phyloP scores from a whole-genome alignment of 805 yeast species.

The Candida chauliodis region DNA sequence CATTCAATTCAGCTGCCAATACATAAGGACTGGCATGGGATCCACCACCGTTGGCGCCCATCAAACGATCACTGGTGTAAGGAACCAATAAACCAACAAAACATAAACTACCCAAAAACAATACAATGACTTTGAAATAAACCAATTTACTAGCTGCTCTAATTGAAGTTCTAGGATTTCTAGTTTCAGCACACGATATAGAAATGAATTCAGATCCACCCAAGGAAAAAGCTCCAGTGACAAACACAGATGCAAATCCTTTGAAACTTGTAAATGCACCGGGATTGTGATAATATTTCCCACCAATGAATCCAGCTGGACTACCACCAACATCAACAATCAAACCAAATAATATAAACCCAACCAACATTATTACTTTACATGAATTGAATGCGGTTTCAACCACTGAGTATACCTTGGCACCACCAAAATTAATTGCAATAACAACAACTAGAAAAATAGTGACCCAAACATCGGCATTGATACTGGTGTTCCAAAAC shows the following conservation, averaged over 20 bases:
- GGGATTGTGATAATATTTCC: conserved; percentile 38
- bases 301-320: conserved; percentile 34
- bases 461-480: conserved; percentile 55
- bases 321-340: conserved; percentile 37
- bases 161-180: conserved; percentile 36
- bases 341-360: conserved; percentile 39
- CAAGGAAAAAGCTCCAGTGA: conserved; percentile 38
- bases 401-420: conserved; percentile 44
- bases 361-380: conserved; percentile 34
- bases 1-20: conserved; percentile 37
- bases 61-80: conserved; percentile 24
- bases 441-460: conserved; percentile 47
- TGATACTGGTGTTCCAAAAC: conserved; percentile 49
- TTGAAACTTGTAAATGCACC: conserved; percentile 36
- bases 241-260: conserved; percentile 38
- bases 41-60: conserved; percentile 30
- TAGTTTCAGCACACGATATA: conserved; percentile 34
- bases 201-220: conserved; percentile 42
- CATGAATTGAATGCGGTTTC: conserved; percentile 36
- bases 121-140: conserved; percentile 32
- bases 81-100: conserved; percentile 42
- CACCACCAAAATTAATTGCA: conserved; percentile 42
- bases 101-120: conserved; percentile 37
- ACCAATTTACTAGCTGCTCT: conserved; percentile 39
- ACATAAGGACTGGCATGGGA: conserved; percentile 42